Conservation (phyloP, 2,329 filamentous ascomycete genomes). For the Sclerotinia spermophila region DNA sequence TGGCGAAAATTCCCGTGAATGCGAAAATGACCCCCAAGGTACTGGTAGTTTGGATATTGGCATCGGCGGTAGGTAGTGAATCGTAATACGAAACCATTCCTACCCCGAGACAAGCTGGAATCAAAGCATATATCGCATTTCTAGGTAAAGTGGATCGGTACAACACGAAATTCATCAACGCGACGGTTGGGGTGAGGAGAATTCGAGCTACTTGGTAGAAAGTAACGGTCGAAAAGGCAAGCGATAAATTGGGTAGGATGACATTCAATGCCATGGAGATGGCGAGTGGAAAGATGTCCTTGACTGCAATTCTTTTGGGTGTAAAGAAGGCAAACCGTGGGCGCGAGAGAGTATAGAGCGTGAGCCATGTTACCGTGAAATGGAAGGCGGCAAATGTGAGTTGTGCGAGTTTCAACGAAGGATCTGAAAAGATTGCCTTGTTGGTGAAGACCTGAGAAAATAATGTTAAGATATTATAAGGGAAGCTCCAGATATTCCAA, state of each 20-base stretch:
- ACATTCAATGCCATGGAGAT: constrained; percentile 66
- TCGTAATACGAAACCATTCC: constrained; percentile 67
- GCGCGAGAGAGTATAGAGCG: constrained; percentile 58
- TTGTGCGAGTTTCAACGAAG: constrained; percentile 57
- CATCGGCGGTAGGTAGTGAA: constrained; percentile 49
- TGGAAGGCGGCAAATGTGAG: constrained; percentile 66
- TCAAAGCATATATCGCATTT: constrained; percentile 48
- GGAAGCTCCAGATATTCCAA: neutral
- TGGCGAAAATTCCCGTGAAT: constrained; percentile 60
- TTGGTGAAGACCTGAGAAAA: constrained; percentile 55
- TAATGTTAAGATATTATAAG: constrained; percentile 1
- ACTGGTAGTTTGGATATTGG: constrained; percentile 52
- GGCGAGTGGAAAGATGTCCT: constrained; percentile 60
- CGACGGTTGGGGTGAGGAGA: constrained; percentile 62
- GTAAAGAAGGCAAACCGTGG: constrained; percentile 56
- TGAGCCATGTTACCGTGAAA: constrained; percentile 62
- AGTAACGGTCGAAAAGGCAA: constrained; percentile 64
- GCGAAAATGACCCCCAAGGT: constrained; percentile 61
- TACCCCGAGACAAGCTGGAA: constrained; percentile 62
- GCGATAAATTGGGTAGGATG: constrained; percentile 63
- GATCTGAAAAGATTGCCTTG: constrained; percentile 65
- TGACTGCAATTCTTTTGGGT: constrained; percentile 52
- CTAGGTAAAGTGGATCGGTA: constrained; percentile 55
- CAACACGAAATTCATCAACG: constrained; percentile 60
- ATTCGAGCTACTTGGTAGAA: constrained; percentile 70